Percentiles rank a stretch among this genome's conserved stretches.
phyloP scores from a whole-genome alignment of 2,329 filamentous ascomycete genomes.

The Fonsecaea erecta region DNA sequence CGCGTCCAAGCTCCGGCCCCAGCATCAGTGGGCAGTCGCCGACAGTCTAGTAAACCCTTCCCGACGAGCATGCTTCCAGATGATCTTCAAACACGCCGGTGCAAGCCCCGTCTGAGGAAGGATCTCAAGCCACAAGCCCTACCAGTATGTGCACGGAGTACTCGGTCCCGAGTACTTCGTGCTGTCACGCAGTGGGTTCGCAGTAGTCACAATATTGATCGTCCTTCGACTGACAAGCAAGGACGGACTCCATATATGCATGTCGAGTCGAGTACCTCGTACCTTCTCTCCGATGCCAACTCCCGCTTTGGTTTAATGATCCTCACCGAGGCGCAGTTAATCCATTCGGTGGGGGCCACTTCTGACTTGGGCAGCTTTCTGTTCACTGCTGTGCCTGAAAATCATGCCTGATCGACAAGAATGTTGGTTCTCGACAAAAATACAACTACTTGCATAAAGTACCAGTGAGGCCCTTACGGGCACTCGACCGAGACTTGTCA shows the following conservation, averaged over 20 bases:
- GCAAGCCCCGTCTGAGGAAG: slow-evolving; percentile 7
- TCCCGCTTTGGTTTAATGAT: neutral
- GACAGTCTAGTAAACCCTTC: neutral
- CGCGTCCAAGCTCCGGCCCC: neutral
- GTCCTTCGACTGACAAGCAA: neutral
- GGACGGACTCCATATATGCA: neutral
- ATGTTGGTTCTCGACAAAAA: neutral
- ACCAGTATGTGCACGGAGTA: neutral
- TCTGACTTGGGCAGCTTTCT: neutral
- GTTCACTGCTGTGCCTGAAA: neutral
- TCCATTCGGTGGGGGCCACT: neutral
- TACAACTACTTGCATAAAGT: neutral
- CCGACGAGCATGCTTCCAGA: slow-evolving; percentile 18
- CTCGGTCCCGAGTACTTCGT: neutral
- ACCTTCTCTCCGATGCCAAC: neutral
- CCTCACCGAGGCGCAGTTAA: neutral
- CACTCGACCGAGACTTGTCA: neutral
- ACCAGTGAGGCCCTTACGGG: neutral
- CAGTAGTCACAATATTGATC: neutral
- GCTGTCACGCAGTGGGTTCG: neutral
- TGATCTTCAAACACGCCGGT: slow-evolving; percentile 21
- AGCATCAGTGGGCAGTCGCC: neutral
- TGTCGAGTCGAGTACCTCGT: neutral
- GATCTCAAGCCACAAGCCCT: slow-evolving; percentile 20
- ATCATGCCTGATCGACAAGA: neutral